Percentiles rank a stretch among this genome's conserved stretches.
Conservation (phyloP, 805 yeast species). For the Metschnikowia arizonensis region DNA sequence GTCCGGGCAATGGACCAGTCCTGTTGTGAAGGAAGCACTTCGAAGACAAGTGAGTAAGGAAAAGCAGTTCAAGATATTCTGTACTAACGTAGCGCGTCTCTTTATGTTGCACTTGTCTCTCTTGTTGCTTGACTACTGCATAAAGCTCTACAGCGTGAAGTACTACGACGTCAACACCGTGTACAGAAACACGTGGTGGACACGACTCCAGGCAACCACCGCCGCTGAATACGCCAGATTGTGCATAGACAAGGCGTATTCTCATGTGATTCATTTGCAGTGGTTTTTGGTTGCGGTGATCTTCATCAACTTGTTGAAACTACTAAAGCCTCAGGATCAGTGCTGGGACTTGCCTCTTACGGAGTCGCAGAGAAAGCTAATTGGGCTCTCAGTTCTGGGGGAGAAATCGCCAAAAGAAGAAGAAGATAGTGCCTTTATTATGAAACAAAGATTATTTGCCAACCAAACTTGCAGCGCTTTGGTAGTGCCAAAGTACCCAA, state of each 20-base stretch:
- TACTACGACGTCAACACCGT: conserved; percentile 10
- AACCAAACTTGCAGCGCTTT: conserved; percentile 11
- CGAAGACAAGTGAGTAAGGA: conserved; percentile 43
- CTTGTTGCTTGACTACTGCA: conserved; percentile 8
- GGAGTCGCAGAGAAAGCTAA: conserved; percentile 41
- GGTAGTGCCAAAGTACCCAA: conserved; percentile 22
- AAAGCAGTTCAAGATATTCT: conserved; percentile 28
- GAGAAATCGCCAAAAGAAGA: conserved; percentile 9
- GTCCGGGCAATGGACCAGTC: conserved; percentile 36
- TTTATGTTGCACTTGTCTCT: conserved; percentile 27
- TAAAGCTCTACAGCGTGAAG: conserved; percentile 9
- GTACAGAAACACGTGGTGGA: conserved; percentile 10
- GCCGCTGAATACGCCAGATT: not conserved
- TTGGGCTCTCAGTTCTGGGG: conserved; percentile 35
- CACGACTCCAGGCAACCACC: not conserved
- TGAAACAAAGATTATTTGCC: conserved; percentile 24
- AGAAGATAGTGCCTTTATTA: conserved; percentile 17
- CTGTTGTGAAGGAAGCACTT: conserved; percentile 43
- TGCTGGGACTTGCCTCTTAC: conserved; percentile 50
- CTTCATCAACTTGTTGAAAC: conserved; percentile 22
- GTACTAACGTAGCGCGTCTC: conserved; percentile 25
- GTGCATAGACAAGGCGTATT: not conserved
- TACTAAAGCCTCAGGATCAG: conserved; percentile 43
- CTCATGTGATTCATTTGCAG: conserved; percentile 9
- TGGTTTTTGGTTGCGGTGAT: conserved; percentile 26